Evolutionary conservation across 768 basidiomycete genomes (phyloP), one percentile per base, ranked within the genome.

Genomic region (Daedalea quercina): DNA sequence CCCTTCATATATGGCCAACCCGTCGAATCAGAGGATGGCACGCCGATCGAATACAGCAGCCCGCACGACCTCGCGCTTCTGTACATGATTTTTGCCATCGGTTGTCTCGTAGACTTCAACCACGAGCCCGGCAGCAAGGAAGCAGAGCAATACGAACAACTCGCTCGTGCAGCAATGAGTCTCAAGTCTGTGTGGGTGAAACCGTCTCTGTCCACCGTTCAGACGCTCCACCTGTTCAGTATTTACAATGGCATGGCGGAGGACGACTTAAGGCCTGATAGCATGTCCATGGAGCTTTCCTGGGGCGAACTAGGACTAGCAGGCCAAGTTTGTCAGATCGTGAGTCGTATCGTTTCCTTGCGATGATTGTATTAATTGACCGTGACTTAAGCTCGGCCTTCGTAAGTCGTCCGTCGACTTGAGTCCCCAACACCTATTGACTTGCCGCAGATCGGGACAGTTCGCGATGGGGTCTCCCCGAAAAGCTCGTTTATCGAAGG

Each of bases 171-270:
- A 1, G 82, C 85, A 1, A 67, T 90, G n/a, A 74, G 78, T 43
- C 68, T 87, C 12, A 83, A 84, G 58, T 75, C 85, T 0, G 78
- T 89, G 22, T 66, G 88, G 40, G 86, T 87, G 67, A 83, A 84
- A 57, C 87, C 87, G 9, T 79, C 81, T 0, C 65, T 85, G 42
- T 79, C 81, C 22, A 87, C 87, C 22, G 81, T 89, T 26, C 87
- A 89, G 66, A 70, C 79, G 7, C 67, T 89, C 17, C 82, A 85
- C 65, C 62, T 88, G 56, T 72, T 84, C 69, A 83, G 84, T 60
- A 76, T 84, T 9, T 87, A 85, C 62, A 82, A 81, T 51, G 80
- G 78, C 17, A 81, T 87, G 84, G 82, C 77, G 57, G 82, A 81
- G 23, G 79, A 76, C 56, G 84, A 83, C 63, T 60, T 79, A 15